Base-by-base conservation (phyloP, 2,329 filamentous ascomycete genomes). In the Metarhizium brunneum region DNA sequence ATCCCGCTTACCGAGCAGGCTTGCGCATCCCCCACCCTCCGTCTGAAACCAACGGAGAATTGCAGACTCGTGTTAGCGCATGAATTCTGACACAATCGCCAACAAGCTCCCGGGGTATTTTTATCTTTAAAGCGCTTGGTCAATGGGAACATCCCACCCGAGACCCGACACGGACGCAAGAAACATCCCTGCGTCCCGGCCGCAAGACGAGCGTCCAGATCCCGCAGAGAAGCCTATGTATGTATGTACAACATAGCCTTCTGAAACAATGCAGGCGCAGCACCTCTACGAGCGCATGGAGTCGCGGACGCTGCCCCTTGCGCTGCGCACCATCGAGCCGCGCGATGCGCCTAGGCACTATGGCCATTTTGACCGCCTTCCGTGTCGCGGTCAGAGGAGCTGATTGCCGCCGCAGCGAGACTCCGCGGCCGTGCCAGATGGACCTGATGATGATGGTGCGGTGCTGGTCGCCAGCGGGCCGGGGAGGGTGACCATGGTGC, bases 341-440 rank as follows among this genome's bases (percentile, higher is more conserved):
- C 50, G 52, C 36, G 65, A 66, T 53, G 62, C 60, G 30, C 40
- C 57, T 6, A 36, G 54, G 55, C 50, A 62, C 54, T 25, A 58
- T 62, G 10, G 60, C 64, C 40, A 62, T 71, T 45, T 63, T 65
- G 55, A 57, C 64, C 13, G 58, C 54, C 58, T 10, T 57, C 61
- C 8, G 47, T 57, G 4, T 47, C 59, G 11, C 50, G 50, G 4
- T 63, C 63, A 16, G 51, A 48, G 40, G 20, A 47, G 8, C 45
- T 56, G 59, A 64, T 66, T 56, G 45, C 57, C 25, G 57, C 58
- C 25, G 35, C 58, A 61, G 62, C 60, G 61, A 45, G 58, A 60
- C 51, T 65, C 63, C 56, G 68, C 54, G 36, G 59, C 63, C 18
- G 60, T 65, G 49, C 59, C 63, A 3, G 62, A 64, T 52, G 54